A percentile compares a stretch with the other conserved stretches of the same genome.
Evolutionary conservation across 306 rosid genomes (phyloP).

Genomic region (Vigna hirtella): DNA sequence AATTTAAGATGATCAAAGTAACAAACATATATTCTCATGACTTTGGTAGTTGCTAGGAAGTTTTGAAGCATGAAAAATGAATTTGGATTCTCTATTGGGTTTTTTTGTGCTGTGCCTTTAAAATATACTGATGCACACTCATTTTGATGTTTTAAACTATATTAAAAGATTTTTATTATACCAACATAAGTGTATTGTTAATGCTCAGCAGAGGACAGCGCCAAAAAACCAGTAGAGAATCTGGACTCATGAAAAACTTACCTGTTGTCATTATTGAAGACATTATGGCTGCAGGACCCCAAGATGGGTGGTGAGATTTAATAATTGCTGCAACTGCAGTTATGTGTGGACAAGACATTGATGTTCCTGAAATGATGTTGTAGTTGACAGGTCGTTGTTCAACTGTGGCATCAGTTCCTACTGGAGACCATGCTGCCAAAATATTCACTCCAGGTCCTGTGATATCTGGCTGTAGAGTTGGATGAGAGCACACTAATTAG

Average conservation of each 20-base stretch:
- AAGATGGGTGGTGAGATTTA: conserved; percentile 57
- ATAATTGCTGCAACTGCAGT: conserved; percentile 66
- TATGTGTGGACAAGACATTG: conserved; percentile 74
- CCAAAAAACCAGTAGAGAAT: too few relatives aligned
- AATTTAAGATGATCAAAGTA: background rate
- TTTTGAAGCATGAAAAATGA: background rate
- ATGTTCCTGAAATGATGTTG: conserved; percentile 74
- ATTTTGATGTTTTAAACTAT: too few relatives aligned
- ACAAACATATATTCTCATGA: conserved; percentile 21
- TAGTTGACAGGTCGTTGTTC: conserved; percentile 55
- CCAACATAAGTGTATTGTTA: too few relatives aligned
- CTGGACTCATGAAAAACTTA: background rate
- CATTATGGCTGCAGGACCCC: conserved; percentile 77
- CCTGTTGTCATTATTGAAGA: conserved; percentile 75
- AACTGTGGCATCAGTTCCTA: conserved; percentile 52
- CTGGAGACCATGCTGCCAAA: conserved; percentile 83
- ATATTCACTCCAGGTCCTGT: conserved; percentile 74
- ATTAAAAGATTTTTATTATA: too few relatives aligned
- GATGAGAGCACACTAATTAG: conserved; percentile 17
- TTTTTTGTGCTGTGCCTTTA: too few relatives aligned
- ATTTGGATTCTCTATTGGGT: too few relatives aligned
- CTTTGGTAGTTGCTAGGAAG: background rate
- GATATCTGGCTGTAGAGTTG: conserved; percentile 67
- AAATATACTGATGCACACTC: too few relatives aligned
- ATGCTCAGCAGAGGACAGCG: too few relatives aligned